A percentile compares a stretch with the other conserved stretches of the same genome.
Evolutionary conservation across 202 grass and related monocot species (phyloP).

Genomic region (Eragrostis tef): DNA sequence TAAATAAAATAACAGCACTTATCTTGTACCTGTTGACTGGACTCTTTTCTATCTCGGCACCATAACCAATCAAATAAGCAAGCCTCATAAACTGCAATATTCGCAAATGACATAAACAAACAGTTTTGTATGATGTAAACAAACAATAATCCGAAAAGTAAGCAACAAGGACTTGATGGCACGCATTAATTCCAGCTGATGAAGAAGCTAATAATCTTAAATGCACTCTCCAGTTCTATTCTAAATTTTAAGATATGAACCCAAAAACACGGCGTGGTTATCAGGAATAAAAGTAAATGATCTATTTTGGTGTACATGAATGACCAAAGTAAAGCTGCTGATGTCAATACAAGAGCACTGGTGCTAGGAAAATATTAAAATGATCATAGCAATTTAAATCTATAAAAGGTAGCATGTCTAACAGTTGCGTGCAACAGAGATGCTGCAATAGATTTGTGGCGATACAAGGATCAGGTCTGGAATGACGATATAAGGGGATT

Average conservation of each 20-base stretch:
- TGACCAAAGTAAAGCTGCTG: background rate
- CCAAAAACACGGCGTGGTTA: background rate
- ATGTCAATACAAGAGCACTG: background rate
- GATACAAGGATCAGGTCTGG: background rate
- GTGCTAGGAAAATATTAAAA: slow-evolving; percentile 5
- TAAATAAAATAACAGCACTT: slow-evolving; percentile 40
- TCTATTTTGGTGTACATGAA: background rate
- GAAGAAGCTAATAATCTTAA: slow-evolving; percentile 36
- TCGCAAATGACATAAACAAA: slow-evolving; percentile 47
- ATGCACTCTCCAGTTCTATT: slow-evolving; percentile 12
- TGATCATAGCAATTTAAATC: background rate
- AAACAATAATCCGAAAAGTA: slow-evolving; percentile 44
- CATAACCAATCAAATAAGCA: slow-evolving; percentile 98
- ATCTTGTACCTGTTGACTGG: slow-evolving; percentile 85
- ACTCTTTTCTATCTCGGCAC: slow-evolving; percentile 92
- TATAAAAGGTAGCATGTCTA: background rate
- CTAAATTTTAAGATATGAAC: background rate
- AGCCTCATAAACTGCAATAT: slow-evolving; percentile 93
- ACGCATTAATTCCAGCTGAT: slow-evolving; percentile 24
- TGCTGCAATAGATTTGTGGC: background rate
- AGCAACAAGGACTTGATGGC: slow-evolving; percentile 32
- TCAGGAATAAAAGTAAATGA: background rate
- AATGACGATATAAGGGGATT: no score
- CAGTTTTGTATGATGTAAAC: slow-evolving; percentile 19
- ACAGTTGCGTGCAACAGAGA: background rate